Conservation (phyloP, 2,329 filamentous ascomycete genomes). For the Neocatenulostroma microsporum region DNA sequence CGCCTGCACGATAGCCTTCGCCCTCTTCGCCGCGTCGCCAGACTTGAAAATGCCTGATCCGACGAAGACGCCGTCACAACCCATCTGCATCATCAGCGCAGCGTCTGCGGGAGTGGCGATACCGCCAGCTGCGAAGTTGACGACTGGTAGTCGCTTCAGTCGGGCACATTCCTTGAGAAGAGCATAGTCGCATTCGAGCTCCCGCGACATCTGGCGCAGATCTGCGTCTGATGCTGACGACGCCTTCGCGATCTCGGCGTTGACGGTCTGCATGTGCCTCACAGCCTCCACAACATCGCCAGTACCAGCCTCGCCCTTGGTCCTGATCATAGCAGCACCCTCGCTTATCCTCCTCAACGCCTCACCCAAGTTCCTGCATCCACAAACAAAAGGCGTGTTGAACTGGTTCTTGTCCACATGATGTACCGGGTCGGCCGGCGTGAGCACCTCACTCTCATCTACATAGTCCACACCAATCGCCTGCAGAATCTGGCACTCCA, state of each 20-base stretch:
- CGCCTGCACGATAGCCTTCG: slow-evolving; percentile 89
- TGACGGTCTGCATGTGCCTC: slow-evolving; percentile 89
- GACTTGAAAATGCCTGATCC: slow-evolving; percentile 97
- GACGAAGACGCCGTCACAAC: slow-evolving; percentile 96
- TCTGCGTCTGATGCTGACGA: slow-evolving; percentile 59
- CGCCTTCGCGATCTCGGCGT: slow-evolving; percentile 69
- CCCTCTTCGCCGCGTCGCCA: slow-evolving; percentile 80
- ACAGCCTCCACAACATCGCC: slow-evolving; percentile 97
- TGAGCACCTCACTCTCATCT: slow-evolving; percentile 95
- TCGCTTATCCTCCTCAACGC: slow-evolving; percentile 84
- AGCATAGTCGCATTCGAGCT: slow-evolving; percentile 68
- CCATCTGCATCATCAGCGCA: slow-evolving; percentile 97
- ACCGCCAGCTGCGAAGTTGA: slow-evolving; percentile 97
- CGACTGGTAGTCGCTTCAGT: slow-evolving; percentile 80
- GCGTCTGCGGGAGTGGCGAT: slow-evolving; percentile 98
- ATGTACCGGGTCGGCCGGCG: slow-evolving; percentile 80
- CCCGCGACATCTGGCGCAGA: slow-evolving; percentile 69
- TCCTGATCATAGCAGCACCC: slow-evolving; percentile 97
- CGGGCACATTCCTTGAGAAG: slow-evolving; percentile 81
- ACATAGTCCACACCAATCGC: slow-evolving; percentile 94
- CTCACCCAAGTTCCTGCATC: slow-evolving; percentile 89
- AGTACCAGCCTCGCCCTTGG: slow-evolving; percentile 95
- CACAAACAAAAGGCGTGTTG: slow-evolving; percentile 87
- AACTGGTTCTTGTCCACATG: slow-evolving; percentile 86
- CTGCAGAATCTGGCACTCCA: slow-evolving; percentile 97